These are phyloP conservation scores for Beauveria pseudobassiana DNA, from an alignment of 2,329 filamentous ascomycete species.

Conservation along the genomic window DNA sequence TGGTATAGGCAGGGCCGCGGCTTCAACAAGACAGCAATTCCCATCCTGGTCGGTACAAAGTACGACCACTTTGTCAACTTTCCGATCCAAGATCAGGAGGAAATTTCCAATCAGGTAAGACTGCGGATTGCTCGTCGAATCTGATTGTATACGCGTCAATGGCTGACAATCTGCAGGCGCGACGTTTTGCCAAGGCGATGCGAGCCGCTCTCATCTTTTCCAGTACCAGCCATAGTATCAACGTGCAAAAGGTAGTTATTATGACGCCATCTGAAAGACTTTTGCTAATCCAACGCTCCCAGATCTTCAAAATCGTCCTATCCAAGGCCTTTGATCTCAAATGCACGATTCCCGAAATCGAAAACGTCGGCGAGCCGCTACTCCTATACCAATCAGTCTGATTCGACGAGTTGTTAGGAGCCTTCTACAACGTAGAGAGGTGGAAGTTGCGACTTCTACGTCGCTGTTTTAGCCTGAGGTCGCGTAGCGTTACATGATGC, in stretches of 20 bases:
- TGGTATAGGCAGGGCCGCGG: conserved; percentile 97
- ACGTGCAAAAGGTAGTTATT: conserved; percentile 80
- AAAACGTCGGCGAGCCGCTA: conserved; percentile 92
- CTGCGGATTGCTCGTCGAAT: not conserved
- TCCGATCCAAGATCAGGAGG: conserved; percentile 92
- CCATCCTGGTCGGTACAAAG: conserved; percentile 93
- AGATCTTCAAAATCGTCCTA: conserved; percentile 99
- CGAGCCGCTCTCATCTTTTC: conserved; percentile 95
- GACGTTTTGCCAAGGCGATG: conserved; percentile 97
- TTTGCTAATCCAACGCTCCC: conserved; percentile 5
- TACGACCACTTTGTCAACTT: conserved; percentile 99
- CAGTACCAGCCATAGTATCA: conserved; percentile 98
- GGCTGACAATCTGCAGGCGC: conserved; percentile 52
- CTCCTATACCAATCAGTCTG: conserved; percentile 71
- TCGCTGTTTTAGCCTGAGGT: not conserved
- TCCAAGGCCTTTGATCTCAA: conserved; percentile 98
- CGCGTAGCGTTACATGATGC: not conserved
- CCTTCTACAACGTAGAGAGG: not conserved
- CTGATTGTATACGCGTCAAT: not conserved
- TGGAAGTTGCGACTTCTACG: not conserved
- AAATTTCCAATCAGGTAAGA: conserved; percentile 87
- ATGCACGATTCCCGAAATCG: conserved; percentile 98
- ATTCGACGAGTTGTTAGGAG: not conserved
- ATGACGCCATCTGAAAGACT: not conserved
- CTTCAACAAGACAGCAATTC: conserved; percentile 99